A percentile compares a stretch with the other conserved stretches of the same genome.
Conservation (phyloP, 176 grass and related monocot genomes). For the Eleusine coracana region DNA sequence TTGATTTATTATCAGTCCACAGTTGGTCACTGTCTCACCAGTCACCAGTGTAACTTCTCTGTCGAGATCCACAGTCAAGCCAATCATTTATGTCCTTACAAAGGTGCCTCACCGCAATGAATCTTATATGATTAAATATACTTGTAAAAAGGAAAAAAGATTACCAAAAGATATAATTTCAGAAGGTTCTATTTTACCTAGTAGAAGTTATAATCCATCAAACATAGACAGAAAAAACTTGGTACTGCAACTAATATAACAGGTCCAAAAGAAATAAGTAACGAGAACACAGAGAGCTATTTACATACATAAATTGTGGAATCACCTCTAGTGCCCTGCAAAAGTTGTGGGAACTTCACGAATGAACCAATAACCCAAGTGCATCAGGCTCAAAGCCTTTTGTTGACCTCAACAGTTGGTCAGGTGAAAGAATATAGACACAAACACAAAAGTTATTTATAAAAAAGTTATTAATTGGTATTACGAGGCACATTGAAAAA, state of each 20-base stretch:
- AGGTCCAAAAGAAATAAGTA: background rate
- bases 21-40: conserved; percentile 42
- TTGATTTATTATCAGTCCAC: conserved; percentile 48
- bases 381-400: background rate
- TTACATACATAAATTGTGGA: conserved; percentile 1
- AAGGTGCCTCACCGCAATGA: conserved; percentile 22
- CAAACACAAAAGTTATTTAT: background rate
- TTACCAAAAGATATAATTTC: background rate
- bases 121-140: background rate
- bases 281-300: background rate
- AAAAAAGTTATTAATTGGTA: background rate
- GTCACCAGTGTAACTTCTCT: conserved; percentile 36
- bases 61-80: conserved; percentile 35
- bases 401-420: conserved; percentile 20
- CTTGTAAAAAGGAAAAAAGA: background rate
- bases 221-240: background rate
- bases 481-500: background rate
- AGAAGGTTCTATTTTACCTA: conserved; percentile 2
- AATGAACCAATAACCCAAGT: conserved; percentile 23
- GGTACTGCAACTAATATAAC: background rate
- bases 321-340: conserved; percentile 21
- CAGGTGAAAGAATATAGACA: background rate
- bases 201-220: background rate
- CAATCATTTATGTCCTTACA: conserved; percentile 41
- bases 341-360: conserved; percentile 26